Base-by-base conservation (phyloP, 2,329 filamentous ascomycete species). In the Trichophyton mentagrophytes region DNA sequence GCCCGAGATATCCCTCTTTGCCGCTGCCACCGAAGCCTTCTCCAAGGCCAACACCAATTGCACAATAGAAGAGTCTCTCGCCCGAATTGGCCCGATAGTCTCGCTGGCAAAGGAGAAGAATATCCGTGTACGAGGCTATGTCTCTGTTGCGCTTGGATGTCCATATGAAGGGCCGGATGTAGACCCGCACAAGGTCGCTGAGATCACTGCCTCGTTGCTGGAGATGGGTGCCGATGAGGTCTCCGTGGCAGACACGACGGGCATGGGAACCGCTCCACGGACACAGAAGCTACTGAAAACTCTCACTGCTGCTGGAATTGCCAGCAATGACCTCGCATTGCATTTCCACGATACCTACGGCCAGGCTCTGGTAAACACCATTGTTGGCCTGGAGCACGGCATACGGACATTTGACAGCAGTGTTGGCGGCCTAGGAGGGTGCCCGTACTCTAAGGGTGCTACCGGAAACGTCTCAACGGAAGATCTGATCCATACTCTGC, bases 301-400 rank as follows among this genome's bases (percentile, higher is more conserved):
- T 1, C 70, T 86, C 58, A 78, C 77, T 33, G 80, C 82, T 17
- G 83, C 83, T 1, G 84, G 84, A 0, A 79, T 86, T 58, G 77
- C 80, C 59, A 80, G 77, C 59, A 78, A 77, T 42, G 83, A 86
- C 63, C 67, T 86, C 8, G 84, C 83, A 1, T 72, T 86, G 61
- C 84, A 86, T 68, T 86, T 86, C 68, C 84, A 86, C 66, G 84
- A 86, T 66, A 86, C 84, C 0, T 86, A 85, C 66, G 84, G 83
- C 1, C 82, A 85, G 68, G 84, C 84, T 1, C 70, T 86, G 51
- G 80, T 85, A 8, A 86, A 86, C 63, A 81, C 81, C 0, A 76
- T 85, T 9, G 81, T 86, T 0, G 81, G 79, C 1, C 71, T 86
- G 9, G 84, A 86, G 67, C 80, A 84, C 66, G 84, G 84, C 2